Conservation (phyloP, 768 basidiomycete species). For the Naganishia friedmannii region DNA sequence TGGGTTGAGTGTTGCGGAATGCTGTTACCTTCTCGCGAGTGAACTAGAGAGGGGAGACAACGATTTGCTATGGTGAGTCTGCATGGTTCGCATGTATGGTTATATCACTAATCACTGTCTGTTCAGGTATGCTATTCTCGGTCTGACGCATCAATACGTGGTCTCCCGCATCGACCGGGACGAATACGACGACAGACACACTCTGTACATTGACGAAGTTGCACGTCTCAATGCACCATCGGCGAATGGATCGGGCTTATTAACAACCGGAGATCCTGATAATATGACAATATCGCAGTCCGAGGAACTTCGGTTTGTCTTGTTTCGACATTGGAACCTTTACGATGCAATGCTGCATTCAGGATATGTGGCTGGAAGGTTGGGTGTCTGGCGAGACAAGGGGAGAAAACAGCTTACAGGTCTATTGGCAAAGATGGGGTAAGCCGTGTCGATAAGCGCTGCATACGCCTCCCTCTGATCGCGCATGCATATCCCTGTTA, state of each 20-base stretch:
- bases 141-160: constrained; percentile 87
- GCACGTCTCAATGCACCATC: constrained; percentile 75
- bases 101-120: background rate
- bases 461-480: background rate
- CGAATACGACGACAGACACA: constrained; percentile 75
- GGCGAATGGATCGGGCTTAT: constrained; percentile 45
- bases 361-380: constrained; percentile 87
- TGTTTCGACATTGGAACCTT: constrained; percentile 95
- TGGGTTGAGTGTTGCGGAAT: constrained; percentile 83
- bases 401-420: constrained; percentile 86
- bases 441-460: constrained; percentile 36
- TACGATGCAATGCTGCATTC: constrained; percentile 99
- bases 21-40: constrained; percentile 83
- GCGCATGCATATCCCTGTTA: background rate
- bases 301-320: constrained; percentile 88
- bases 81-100: background rate
- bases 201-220: constrained; percentile 84
- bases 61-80: constrained; percentile 78
- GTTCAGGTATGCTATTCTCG: constrained; percentile 82
- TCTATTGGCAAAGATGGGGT: constrained; percentile 98
- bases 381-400: constrained; percentile 94
- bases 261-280: constrained; percentile 59
- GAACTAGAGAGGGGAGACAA: constrained; percentile 88
- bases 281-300: constrained; percentile 75
- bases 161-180: constrained; percentile 82